These are phyloP conservation scores for Pleomassaria siparia DNA, from an alignment of 2,329 filamentous ascomycete genomes.

Conservation along the genomic window DNA sequence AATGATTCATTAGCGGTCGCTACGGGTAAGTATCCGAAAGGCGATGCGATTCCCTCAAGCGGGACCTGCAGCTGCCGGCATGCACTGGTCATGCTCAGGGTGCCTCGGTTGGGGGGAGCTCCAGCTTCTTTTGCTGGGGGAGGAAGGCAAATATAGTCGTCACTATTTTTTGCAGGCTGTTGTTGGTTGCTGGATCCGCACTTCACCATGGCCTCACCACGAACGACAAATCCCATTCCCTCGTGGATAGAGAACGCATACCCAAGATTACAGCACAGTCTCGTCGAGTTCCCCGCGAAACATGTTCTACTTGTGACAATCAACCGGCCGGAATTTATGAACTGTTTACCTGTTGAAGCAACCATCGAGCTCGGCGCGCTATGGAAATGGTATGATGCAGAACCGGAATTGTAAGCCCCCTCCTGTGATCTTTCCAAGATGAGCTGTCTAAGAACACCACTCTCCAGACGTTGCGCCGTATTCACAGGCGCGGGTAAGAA, in stretches of 20 bases:
- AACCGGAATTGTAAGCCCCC: slow-evolving; percentile 36
- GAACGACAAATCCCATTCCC: slow-evolving; percentile 28
- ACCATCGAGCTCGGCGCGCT: slow-evolving; percentile 49
- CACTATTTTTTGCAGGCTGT: no score
- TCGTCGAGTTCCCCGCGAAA: slow-evolving; percentile 45
- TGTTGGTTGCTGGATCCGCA: no score
- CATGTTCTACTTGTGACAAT: slow-evolving; percentile 52
- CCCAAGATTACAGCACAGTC: slow-evolving; percentile 16
- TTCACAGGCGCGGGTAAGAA: slow-evolving; percentile 51
- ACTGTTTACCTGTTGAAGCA: slow-evolving; percentile 31
- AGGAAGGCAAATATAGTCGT: no score
- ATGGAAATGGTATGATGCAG: slow-evolving; percentile 54
- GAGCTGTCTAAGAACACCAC: no score
- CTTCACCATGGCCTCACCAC: slow-evolving; percentile 18
- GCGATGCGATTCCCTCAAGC: no score
- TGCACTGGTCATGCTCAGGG: no score
- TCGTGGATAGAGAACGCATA: slow-evolving; percentile 34
- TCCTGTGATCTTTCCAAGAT: no score
- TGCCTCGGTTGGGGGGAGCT: no score
- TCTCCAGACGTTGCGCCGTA: slow-evolving; percentile 39
- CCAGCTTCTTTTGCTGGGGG: no score
- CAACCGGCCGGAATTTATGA: slow-evolving; percentile 47
- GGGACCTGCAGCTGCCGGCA: no score
- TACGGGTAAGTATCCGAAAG: no score
- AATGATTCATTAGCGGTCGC: slow-evolving; percentile 2